phyloP scores from a whole-genome alignment of 164 flowering plant genomes.

The Aristolochia californica region DNA sequence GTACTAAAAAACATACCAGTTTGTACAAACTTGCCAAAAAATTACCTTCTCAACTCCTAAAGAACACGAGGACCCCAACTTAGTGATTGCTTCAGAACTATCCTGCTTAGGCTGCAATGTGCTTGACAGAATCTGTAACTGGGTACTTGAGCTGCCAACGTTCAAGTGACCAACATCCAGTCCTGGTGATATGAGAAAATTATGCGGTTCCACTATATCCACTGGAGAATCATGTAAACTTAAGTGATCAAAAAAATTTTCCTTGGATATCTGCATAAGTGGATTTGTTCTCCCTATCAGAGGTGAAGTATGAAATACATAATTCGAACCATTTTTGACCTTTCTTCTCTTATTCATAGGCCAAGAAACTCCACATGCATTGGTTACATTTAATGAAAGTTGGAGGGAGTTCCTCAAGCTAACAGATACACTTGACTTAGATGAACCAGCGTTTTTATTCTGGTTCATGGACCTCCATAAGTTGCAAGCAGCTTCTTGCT shows the following conservation, averaged over 20 bases:
- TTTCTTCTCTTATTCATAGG: slow-evolving; percentile 1
- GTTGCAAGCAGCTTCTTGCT: neutral
- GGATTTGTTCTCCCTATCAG: neutral
- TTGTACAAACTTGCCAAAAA: no score
- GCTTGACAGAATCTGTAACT: no score
- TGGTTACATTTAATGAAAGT: slow-evolving; percentile 4
- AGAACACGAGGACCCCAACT: no score
- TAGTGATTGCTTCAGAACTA: no score
- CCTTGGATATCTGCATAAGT: neutral
- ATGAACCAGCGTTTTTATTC: slow-evolving; percentile 3
- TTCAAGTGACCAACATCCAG: no score
- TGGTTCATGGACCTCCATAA: slow-evolving; percentile 3
- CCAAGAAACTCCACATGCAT: slow-evolving; percentile 7
- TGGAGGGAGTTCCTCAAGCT: slow-evolving; percentile 6
- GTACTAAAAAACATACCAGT: no score
- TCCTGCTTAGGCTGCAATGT: no score
- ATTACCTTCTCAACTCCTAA: no score
- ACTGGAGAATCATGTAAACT: no score
- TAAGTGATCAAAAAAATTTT: neutral
- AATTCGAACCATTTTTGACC: neutral
- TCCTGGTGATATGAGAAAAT: no score
- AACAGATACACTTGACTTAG: slow-evolving; percentile 7
- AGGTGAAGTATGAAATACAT: neutral
- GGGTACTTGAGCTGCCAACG: no score
- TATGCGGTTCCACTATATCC: no score